These are phyloP conservation scores for Debaryomycetaceae sp. DNA, from an alignment of 1,139 yeast genomes.

Conservation along the genomic window DNA sequence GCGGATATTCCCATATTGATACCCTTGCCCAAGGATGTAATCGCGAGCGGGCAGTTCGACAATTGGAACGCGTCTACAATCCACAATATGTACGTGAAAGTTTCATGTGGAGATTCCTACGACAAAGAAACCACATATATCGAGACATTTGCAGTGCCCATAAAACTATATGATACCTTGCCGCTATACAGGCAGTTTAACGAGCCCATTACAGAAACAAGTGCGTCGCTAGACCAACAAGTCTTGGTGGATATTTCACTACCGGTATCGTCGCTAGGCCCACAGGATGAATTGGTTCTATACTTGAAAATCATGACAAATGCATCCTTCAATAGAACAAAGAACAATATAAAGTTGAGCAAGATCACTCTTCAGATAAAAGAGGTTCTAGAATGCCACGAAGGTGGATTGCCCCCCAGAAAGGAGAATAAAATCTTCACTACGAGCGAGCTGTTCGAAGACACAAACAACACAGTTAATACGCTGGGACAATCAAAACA, in stretches of 20 bases:
- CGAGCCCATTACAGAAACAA: slow-evolving; percentile 43
- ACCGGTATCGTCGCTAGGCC: slow-evolving; percentile 50
- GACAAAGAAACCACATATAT: slow-evolving; percentile 28
- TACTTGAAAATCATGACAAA: slow-evolving; percentile 37
- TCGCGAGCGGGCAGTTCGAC: slow-evolving; percentile 40
- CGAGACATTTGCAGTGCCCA: slow-evolving; percentile 44
- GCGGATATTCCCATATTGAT: slow-evolving; percentile 58
- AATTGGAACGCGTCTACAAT: slow-evolving; percentile 41
- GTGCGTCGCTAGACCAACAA: slow-evolving; percentile 39
- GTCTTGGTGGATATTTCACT: slow-evolving; percentile 40
- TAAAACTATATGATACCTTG: slow-evolving; percentile 49
- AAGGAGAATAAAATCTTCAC: slow-evolving; percentile 33
- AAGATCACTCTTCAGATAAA: slow-evolving; percentile 46
- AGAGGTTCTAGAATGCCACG: slow-evolving; percentile 48
- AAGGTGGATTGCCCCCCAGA: slow-evolving; percentile 43
- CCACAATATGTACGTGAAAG: slow-evolving; percentile 33
- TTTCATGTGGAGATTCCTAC: slow-evolving; percentile 29
- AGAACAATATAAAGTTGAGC: slow-evolving; percentile 40
- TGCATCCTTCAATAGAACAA: slow-evolving; percentile 28
- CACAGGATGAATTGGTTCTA: slow-evolving; percentile 41
- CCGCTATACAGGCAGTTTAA: slow-evolving; percentile 54
- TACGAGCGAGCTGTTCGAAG: slow-evolving; percentile 22
- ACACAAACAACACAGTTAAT: slow-evolving; percentile 20
- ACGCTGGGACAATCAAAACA: slow-evolving; percentile 28
- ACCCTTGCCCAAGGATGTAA: slow-evolving; percentile 53